Conservation (phyloP, 2,329 filamentous ascomycete species). For the Niveomyces coronatus region DNA sequence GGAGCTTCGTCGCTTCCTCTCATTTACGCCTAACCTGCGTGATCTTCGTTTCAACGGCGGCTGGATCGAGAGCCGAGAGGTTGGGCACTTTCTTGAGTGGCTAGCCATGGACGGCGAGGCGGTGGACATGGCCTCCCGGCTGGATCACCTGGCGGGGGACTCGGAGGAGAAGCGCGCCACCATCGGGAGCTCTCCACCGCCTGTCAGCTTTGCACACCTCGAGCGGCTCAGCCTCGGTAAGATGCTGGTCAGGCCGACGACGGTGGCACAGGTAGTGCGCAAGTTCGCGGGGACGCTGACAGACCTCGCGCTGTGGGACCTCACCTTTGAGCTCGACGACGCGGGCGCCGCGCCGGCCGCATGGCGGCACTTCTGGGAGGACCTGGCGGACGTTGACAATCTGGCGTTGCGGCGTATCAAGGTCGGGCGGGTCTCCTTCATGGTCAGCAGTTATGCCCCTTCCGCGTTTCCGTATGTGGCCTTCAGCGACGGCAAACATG, state of each 20-base stretch:
- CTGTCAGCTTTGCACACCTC: slow-evolving; percentile 25
- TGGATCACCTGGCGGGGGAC: background rate
- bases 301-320: slow-evolving; percentile 34
- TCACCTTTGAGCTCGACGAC: slow-evolving; percentile 15
- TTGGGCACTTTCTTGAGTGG: slow-evolving; percentile 28
- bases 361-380: slow-evolving; percentile 30
- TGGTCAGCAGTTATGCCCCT: no score
- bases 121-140: background rate
- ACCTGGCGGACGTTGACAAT: slow-evolving; percentile 20
- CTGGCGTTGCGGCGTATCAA: slow-evolving; percentile 25
- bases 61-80: slow-evolving; percentile 2
- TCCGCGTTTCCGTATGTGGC: no score
- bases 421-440: no score
- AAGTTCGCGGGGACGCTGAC: slow-evolving; percentile 36
- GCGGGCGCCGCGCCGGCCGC: slow-evolving; percentile 11
- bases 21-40: slow-evolving; percentile 30
- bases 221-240: slow-evolving; percentile 34
- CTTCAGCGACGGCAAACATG: background rate
- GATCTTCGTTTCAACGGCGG: slow-evolving; percentile 41
- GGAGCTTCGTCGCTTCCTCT: slow-evolving; percentile 28
- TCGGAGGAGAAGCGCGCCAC: slow-evolving; percentile 2
- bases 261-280: slow-evolving; percentile 24
- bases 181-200: slow-evolving; percentile 10
- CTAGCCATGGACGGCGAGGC: slow-evolving; percentile 17
- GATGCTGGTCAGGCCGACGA: slow-evolving; percentile 18